These are phyloP conservation scores for Phytopythium kandeliae DNA, from an alignment of 352 stramenopile genomes.

Conservation along the genomic window DNA sequence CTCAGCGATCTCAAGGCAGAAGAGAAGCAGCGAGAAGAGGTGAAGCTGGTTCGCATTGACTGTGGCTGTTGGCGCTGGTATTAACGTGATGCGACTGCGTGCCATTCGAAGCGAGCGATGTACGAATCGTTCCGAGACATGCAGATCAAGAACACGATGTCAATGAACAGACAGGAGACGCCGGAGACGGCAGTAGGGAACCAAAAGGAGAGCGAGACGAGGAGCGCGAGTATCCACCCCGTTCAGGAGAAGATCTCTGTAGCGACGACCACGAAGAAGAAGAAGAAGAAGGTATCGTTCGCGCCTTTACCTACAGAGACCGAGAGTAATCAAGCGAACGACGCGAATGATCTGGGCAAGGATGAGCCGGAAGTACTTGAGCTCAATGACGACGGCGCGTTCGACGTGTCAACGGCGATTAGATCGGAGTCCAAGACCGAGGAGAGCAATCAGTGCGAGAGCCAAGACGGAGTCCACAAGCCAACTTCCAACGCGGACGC, in stretches of 20 bases:
- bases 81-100: no score
- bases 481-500: not conserved
- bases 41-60: conserved; percentile 8
- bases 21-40: conserved; percentile 75
- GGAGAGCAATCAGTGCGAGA: conserved; percentile 1
- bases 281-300: conserved; percentile 40
- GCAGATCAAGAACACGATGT: conserved; percentile 11
- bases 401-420: conserved; percentile 25
- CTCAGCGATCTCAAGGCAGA: conserved; percentile 66
- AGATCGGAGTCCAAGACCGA: conserved; percentile 5
- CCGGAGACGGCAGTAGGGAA: conserved; percentile 7
- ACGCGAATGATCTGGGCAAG: not conserved
- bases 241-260: conserved; percentile 1
- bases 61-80: not conserved
- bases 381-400: conserved; percentile 41
- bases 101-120: conserved; percentile 34
- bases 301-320: conserved; percentile 9
- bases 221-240: not conserved
- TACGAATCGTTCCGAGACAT: conserved; percentile 68
- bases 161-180: not conserved
- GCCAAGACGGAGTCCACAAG: not conserved
- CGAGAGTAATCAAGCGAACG: conserved; percentile 5
- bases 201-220: conserved; percentile 2
- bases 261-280: conserved; percentile 6
- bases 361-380: conserved; percentile 31